Base-by-base conservation (phyloP, 352 stramenopile species). In the Pythium vanterpoolii region DNA sequence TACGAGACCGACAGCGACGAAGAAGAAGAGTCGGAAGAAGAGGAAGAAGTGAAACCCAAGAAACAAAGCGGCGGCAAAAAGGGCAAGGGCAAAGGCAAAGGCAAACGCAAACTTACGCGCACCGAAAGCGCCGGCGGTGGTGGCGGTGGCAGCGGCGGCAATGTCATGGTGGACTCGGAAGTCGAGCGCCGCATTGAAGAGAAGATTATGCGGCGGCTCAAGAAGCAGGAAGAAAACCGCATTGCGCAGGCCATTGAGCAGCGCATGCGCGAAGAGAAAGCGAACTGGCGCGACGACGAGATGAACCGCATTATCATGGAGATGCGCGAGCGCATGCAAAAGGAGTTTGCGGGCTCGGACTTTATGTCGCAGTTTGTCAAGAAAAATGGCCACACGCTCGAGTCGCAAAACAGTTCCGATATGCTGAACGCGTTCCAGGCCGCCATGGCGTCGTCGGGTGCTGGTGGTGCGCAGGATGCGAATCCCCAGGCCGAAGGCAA, bases 221-320 rank as follows among this genome's bases (percentile, higher is more conserved):
- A 95, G 68, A 95, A 95, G 53, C 85, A 95, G 66, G 85, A 95
- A 56, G 85, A 95, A 65, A 83, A 77, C 51, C 83, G 85, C 38
- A 95, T 95, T 48, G 79, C 85, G 11, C 73, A 82, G 52, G 85
- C 85, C 21, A 95, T 95, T 36, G 85, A 95, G 71, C 62, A 82
- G 40, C 85, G 85, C 36, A 95, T 95, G 85, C 69, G 72, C 31
- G 76, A 79, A 30, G 81, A 90, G 36, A 95, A 95, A 59, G 85
- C 85, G n/a, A 90, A 84, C 49, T 95, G 85, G 85, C 79, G 79
- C 36, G 85, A 95, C 59, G 85, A 90, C 42, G 85, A 95, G 66
- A 95, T 95, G 85, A 95, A 95, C 69, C 83, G 83, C 47, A 95
- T 95, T 56, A 92, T 92, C 58, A 90, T 91, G 74, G 83, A 95